Evolutionary conservation across 805 yeast genomes (phyloP).

Genomic region (Candida arabinofermentans): DNA sequence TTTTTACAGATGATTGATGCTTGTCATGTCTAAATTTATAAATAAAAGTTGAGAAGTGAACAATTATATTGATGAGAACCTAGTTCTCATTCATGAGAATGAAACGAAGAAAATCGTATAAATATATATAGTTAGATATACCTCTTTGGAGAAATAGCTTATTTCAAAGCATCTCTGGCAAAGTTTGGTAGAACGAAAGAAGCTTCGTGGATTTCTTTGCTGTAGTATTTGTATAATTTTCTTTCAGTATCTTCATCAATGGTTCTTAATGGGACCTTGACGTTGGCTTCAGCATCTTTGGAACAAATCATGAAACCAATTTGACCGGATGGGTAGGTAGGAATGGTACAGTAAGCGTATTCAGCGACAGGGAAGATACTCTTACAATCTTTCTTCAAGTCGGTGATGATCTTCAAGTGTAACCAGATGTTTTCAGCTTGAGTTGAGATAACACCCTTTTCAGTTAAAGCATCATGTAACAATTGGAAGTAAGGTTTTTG

Average conservation of each 20-base stretch:
- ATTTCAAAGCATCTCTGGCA: constrained; percentile 50
- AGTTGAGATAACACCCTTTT: constrained; percentile 85
- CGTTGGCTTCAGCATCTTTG: constrained; percentile 63
- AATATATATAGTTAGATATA: neutral
- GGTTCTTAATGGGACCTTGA: constrained; percentile 65
- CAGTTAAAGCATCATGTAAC: constrained; percentile 82
- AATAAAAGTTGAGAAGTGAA: too few relatives aligned
- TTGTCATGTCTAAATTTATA: too few relatives aligned
- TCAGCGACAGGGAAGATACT: constrained; percentile 88
- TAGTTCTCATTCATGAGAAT: too few relatives aligned
- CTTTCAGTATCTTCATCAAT: constrained; percentile 59
- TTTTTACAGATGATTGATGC: too few relatives aligned
- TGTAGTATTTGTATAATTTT: constrained; percentile 75
- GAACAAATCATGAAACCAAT: constrained; percentile 97
- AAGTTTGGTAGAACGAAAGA: constrained; percentile 90
- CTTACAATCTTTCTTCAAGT: constrained; percentile 76
- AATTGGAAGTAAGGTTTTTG: constrained; percentile 88
- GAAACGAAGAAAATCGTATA: neutral
- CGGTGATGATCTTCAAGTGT: constrained; percentile 77
- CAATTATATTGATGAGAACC: too few relatives aligned
- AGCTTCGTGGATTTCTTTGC: constrained; percentile 77
- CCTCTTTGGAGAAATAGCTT: neutral
- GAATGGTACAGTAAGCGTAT: constrained; percentile 88
- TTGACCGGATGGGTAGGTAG: constrained; percentile 96
- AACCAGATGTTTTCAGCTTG: constrained; percentile 97